phyloP scores from a whole-genome alignment of 2,329 filamentous ascomycete genomes.

The Chaetomium sp. region DNA sequence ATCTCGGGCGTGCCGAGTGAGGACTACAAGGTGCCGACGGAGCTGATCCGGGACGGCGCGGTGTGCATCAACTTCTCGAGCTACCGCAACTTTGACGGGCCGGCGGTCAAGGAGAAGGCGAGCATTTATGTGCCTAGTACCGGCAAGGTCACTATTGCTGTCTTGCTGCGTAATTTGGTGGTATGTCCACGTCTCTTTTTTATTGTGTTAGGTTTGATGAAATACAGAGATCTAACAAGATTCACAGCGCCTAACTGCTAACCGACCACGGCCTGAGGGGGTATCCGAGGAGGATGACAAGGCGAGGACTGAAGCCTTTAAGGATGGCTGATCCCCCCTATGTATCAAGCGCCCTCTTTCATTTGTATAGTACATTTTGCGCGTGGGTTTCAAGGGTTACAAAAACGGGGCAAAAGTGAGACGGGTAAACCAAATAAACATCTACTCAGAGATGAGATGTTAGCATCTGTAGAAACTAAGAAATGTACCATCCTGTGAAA shows the following conservation, averaged over 20 bases:
- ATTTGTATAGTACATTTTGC: not conserved
- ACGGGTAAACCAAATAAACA: no score
- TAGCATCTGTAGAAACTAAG: no score
- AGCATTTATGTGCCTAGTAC: conserved; percentile 96
- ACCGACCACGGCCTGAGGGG: conserved; percentile 20
- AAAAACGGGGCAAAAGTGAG: not conserved
- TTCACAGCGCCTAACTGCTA: conserved; percentile 24
- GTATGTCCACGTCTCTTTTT: conserved; percentile 44
- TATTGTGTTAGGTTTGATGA: not conserved
- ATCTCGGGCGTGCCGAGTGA: conserved; percentile 88
- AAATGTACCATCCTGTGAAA: no score
- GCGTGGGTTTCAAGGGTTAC: not conserved
- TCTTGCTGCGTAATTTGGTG: conserved; percentile 81
- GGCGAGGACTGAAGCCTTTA: conserved; percentile 15
- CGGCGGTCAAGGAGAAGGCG: conserved; percentile 87
- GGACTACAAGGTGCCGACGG: conserved; percentile 80
- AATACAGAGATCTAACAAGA: not conserved
- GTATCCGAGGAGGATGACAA: conserved; percentile 13
- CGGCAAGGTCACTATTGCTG: conserved; percentile 94
- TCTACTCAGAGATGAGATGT: no score
- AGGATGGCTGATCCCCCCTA: conserved; percentile 9
- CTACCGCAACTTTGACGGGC: conserved; percentile 81
- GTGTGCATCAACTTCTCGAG: conserved; percentile 99
- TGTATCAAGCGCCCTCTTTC: not conserved
- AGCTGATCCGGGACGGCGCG: conserved; percentile 77